Conservation (phyloP, 345 rosid genomes). For the Cardamine resedifolia region DNA sequence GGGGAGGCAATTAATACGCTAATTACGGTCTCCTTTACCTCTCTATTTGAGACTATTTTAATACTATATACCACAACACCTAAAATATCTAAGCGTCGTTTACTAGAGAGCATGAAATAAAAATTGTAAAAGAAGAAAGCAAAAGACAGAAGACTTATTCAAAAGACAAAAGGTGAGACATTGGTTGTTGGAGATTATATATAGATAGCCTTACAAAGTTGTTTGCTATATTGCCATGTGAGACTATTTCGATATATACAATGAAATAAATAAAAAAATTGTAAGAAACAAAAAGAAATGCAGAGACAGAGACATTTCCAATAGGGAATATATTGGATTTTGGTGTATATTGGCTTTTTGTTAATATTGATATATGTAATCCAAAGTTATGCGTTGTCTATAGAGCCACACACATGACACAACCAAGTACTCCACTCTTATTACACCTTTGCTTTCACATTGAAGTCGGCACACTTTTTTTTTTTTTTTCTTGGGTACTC, state of each 20-base stretch:
- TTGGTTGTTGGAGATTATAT: background rate
- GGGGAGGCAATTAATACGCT: constrained; percentile 7
- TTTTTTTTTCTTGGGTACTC: background rate
- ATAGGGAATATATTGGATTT: constrained; percentile 29
- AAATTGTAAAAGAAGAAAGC: background rate
- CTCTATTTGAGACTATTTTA: constrained; percentile 10
- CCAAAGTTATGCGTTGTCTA: background rate
- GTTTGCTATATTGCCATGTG: background rate
- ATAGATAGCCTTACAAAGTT: background rate
- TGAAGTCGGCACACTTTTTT: background rate
- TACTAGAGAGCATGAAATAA: background rate
- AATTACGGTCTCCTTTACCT: background rate
- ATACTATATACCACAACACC: background rate
- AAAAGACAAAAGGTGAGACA: background rate
- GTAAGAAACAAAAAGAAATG: background rate
- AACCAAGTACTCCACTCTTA: background rate
- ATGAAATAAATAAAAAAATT: background rate
- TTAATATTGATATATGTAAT: background rate
- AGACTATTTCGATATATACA: background rate
- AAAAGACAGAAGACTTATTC: background rate
- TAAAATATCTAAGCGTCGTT: constrained; percentile 8
- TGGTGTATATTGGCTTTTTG: constrained; percentile 15
- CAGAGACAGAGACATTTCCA: constrained; percentile 10
- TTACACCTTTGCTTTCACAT: background rate
- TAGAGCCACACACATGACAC: background rate